These are phyloP conservation scores for Suhomyces kilbournensis DNA, from an alignment of 805 yeast genomes.

Conservation along the genomic window DNA sequence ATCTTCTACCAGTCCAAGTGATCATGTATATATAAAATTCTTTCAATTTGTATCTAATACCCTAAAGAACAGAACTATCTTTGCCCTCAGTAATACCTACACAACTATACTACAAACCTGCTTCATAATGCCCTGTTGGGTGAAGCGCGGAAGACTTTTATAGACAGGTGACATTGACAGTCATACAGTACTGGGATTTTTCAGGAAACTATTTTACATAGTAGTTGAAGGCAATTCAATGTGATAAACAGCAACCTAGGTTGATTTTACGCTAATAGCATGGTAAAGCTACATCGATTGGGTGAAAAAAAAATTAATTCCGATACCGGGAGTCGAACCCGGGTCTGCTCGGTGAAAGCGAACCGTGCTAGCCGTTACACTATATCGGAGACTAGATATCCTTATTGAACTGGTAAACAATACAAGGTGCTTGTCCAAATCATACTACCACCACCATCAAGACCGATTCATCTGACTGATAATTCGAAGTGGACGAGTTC, in stretches of 20 bases:
- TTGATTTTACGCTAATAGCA: too few relatives aligned
- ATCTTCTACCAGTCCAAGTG: constrained; percentile 47
- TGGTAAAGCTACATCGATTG: background rate
- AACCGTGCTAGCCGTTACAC: constrained; percentile 55
- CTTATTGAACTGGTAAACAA: background rate
- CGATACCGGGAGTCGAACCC: constrained; percentile 89
- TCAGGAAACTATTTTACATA: too few relatives aligned
- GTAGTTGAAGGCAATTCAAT: too few relatives aligned
- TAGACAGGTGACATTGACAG: too few relatives aligned
- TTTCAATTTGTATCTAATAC: background rate
- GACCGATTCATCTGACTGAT: background rate
- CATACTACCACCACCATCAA: too few relatives aligned
- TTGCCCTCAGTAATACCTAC: background rate
- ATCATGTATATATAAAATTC: background rate
- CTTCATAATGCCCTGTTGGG: too few relatives aligned
- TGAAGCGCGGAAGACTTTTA: too few relatives aligned
- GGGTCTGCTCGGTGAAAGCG: constrained; percentile 84
- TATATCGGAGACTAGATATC: constrained; percentile 9
- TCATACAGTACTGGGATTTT: too few relatives aligned
- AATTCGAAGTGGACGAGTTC: too few relatives aligned
- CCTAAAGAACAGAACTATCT: background rate
- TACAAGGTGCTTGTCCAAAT: background rate
- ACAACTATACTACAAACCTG: background rate
- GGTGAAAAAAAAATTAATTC: constrained; percentile 34
- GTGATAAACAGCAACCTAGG: too few relatives aligned